phyloP scores from a whole-genome alignment of 2,329 filamentous ascomycete species.

The Colletotrichum zoysiae region DNA sequence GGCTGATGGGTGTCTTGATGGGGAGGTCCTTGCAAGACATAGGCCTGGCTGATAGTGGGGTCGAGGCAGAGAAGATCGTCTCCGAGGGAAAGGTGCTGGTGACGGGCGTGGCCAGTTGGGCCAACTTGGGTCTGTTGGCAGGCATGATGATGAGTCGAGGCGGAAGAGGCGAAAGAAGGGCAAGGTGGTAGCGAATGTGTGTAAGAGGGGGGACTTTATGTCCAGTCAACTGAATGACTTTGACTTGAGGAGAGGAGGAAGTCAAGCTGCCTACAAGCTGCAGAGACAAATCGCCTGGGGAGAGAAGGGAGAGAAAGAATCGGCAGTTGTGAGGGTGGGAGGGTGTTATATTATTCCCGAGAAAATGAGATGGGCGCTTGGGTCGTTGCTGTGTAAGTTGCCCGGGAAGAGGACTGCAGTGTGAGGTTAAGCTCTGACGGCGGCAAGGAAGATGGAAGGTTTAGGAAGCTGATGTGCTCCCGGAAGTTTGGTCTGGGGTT shows the following conservation, averaged over 20 bases:
- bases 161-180: conserved; percentile 34
- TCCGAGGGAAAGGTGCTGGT: conserved; percentile 73
- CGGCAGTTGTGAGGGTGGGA: conserved; percentile 52
- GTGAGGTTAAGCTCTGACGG: conserved; percentile 42
- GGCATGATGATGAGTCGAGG: conserved; percentile 61
- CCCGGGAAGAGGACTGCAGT: conserved; percentile 24
- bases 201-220: conserved; percentile 29
- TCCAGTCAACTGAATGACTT: conserved; percentile 62
- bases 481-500: conserved; percentile 41
- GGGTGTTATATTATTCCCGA: conserved; percentile 52
- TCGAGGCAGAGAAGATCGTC: conserved; percentile 70
- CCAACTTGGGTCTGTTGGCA: conserved; percentile 69
- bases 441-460: conserved; percentile 39
- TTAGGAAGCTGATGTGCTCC: conserved; percentile 31
- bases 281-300: conserved; percentile 54
- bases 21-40: conserved; percentile 57
- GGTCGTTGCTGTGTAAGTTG: conserved; percentile 42
- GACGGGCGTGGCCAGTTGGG: conserved; percentile 72
- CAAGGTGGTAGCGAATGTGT: conserved; percentile 39
- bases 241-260: conserved; percentile 52
- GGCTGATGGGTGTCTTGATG: conserved; percentile 92
- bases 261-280: conserved; percentile 51
- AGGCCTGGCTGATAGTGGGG: conserved; percentile 69
- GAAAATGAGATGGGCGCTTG: conserved; percentile 50
- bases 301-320: conserved; percentile 45